Evolutionary conservation across 2,329 filamentous ascomycete species (phyloP).

Genomic region (Clarireedia sp.): DNA sequence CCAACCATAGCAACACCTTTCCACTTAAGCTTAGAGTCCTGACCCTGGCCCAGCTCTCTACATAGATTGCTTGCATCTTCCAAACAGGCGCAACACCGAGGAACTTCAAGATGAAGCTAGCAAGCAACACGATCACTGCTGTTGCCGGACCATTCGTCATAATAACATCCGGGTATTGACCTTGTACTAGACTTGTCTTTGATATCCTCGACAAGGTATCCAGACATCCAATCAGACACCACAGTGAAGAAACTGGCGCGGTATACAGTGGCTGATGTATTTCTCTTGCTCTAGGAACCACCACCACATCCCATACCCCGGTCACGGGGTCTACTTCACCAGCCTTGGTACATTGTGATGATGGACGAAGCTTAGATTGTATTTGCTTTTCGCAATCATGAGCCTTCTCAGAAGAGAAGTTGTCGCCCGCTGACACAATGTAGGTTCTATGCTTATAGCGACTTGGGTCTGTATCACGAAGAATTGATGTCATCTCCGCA

Average conservation of each 20-base stretch:
- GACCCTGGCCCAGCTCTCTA: slow-evolving; percentile 89
- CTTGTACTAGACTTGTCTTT: slow-evolving; percentile 24
- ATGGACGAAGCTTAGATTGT: slow-evolving; percentile 20
- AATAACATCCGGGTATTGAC: slow-evolving; percentile 61
- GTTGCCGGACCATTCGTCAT: slow-evolving; percentile 86
- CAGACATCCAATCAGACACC: slow-evolving; percentile 57
- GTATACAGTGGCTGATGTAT: slow-evolving; percentile 77
- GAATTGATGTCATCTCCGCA: slow-evolving; percentile 84
- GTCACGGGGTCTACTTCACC: slow-evolving; percentile 15
- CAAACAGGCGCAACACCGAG: slow-evolving; percentile 44
- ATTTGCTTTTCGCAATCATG: slow-evolving; percentile 50
- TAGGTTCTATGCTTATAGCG: slow-evolving; percentile 65
- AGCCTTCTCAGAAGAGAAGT: slow-evolving; percentile 57
- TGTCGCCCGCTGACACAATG: slow-evolving; percentile 64
- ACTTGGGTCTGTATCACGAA: slow-evolving; percentile 50
- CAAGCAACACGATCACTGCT: slow-evolving; percentile 65
- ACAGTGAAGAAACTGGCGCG: slow-evolving; percentile 59
- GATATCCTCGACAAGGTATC: slow-evolving; percentile 39
- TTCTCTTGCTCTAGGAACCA: slow-evolving; percentile 66
- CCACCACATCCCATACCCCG: slow-evolving; percentile 38
- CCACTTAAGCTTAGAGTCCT: slow-evolving; percentile 78
- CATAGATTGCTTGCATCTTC: slow-evolving; percentile 68
- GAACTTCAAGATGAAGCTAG: slow-evolving; percentile 42
- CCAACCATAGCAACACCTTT: slow-evolving; percentile 55
- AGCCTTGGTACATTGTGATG: slow-evolving; percentile 8